These are phyloP conservation scores for Fusarium succisae DNA, from an alignment of 2,329 filamentous ascomycete species.

Conservation along the genomic window DNA sequence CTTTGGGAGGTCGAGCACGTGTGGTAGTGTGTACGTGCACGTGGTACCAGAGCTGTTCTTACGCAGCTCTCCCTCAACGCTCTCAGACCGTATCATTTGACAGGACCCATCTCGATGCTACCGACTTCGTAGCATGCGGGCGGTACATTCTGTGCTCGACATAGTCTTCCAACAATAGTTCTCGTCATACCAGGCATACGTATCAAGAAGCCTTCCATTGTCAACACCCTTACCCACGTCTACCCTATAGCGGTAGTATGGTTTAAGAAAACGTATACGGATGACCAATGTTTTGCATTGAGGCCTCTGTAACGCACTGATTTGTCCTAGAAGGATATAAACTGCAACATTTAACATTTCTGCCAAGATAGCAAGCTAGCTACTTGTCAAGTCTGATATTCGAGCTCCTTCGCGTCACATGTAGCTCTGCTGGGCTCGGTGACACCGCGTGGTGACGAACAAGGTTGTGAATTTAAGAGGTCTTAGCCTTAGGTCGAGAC, in stretches of 20 bases:
- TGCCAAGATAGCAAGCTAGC: not conserved
- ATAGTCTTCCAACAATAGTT: not conserved
- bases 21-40: not conserved
- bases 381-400: not conserved
- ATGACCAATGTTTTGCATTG: not conserved
- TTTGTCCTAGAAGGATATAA: not conserved
- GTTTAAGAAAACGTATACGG: not conserved
- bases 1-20: not conserved
- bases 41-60: not conserved
- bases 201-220: not conserved
- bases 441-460: not conserved
- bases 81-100: slow-evolving; percentile 15
- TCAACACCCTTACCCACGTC: not conserved
- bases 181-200: not conserved
- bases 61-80: not conserved
- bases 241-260: not conserved
- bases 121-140: not conserved
- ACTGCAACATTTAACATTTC: not conserved
- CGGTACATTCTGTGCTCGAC: not conserved
- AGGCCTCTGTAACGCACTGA: not conserved
- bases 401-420: not conserved
- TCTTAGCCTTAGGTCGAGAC: not conserved
- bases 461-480: not conserved
- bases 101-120: slow-evolving; percentile 10
- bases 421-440: not conserved